Conservation (phyloP, 2,329 filamentous ascomycete species). For the Talaromyces sp. region DNA sequence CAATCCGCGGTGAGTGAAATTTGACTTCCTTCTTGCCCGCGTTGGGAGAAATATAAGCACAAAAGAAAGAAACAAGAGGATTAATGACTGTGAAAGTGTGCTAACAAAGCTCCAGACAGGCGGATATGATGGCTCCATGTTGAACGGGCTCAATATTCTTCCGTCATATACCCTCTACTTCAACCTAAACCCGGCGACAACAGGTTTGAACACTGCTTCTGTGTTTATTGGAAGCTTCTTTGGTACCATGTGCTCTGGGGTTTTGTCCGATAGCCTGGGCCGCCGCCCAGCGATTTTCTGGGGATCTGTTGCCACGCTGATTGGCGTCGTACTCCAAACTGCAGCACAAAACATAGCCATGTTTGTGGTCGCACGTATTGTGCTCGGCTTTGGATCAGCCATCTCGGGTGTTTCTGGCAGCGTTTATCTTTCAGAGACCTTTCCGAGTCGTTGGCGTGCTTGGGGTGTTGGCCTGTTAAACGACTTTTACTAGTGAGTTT, state of each 20-base stretch:
- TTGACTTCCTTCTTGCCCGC: not conserved
- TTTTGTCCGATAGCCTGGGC: conserved; percentile 69
- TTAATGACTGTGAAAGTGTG: not conserved
- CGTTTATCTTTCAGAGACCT: conserved; percentile 48
- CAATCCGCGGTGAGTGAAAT: conserved; percentile 36
- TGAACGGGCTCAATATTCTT: conserved; percentile 55
- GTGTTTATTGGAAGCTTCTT: conserved; percentile 74
- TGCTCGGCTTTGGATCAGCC: conserved; percentile 62
- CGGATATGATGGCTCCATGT: conserved; percentile 46
- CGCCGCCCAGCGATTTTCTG: conserved; percentile 58
- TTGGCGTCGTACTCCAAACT: conserved; percentile 66
- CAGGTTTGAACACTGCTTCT: conserved; percentile 51
- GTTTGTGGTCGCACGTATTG: conserved; percentile 67
- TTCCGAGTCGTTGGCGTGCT: conserved; percentile 41
- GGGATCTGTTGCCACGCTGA: conserved; percentile 65
- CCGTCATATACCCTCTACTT: conserved; percentile 55
- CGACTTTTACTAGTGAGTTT: conserved; percentile 26
- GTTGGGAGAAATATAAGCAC: not conserved
- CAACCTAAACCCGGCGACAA: conserved; percentile 48
- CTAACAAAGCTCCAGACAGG: conserved; percentile 16
- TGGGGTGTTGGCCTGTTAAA: conserved; percentile 41
- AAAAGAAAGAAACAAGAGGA: not conserved
- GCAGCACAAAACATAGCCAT: conserved; percentile 51
- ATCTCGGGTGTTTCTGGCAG: conserved; percentile 41
- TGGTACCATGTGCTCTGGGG: conserved; percentile 69